These are phyloP conservation scores for Candida pini DNA, from an alignment of 805 yeast genomes.

Conservation along the genomic window DNA sequence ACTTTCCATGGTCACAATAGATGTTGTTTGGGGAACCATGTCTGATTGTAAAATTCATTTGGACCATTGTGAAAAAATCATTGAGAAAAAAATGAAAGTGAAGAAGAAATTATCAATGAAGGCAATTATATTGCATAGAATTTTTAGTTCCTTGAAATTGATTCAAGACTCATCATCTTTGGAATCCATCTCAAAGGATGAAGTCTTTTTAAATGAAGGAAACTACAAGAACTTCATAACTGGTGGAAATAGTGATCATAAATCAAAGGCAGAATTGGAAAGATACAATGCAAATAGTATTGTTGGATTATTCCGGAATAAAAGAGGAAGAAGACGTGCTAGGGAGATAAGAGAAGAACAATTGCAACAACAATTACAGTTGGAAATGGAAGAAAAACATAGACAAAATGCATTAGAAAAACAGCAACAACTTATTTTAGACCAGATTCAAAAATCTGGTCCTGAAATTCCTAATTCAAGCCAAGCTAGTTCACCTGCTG, in stretches of 20 bases:
- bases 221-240: constrained; percentile 30
- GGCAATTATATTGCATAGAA: constrained; percentile 72
- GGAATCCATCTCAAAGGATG: constrained; percentile 29
- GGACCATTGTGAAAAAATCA: constrained; percentile 69
- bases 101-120: constrained; percentile 67
- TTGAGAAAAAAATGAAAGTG: constrained; percentile 59
- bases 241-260: constrained; percentile 23
- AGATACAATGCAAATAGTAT: constrained; percentile 17
- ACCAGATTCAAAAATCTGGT: neutral
- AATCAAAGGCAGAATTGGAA: constrained; percentile 21
- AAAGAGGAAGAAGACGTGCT: constrained; percentile 9
- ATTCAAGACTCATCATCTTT: constrained; percentile 72
- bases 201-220: constrained; percentile 30
- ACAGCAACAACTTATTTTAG: constrained; percentile 1
- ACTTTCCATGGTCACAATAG: constrained; percentile 81
- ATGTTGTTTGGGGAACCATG: constrained; percentile 89
- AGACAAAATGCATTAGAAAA: constrained; percentile 1
- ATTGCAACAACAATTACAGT: constrained; percentile 4
- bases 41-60: constrained; percentile 74
- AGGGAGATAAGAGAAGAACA: constrained; percentile 3
- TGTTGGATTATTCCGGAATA: constrained; percentile 22
- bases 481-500: constrained; percentile 3
- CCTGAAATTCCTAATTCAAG: neutral
- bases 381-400: constrained; percentile 2
- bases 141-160: constrained; percentile 67